Evolutionary conservation across 1,284 basidiomycete genomes (phyloP).

Genomic region (Leccinum pachyderme): DNA sequence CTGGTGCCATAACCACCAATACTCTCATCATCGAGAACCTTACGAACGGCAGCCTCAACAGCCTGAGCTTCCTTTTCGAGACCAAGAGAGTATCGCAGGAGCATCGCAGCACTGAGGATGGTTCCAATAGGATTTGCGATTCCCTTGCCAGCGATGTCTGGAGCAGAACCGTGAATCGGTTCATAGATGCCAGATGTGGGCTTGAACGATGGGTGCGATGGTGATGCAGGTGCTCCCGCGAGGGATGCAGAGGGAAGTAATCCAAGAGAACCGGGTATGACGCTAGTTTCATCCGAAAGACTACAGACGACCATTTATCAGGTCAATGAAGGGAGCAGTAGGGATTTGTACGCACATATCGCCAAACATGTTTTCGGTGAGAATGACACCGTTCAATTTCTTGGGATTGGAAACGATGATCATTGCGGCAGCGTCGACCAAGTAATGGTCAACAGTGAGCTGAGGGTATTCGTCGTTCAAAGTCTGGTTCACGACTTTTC

Average conservation of each 20-base stretch:
- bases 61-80: conserved; percentile 79
- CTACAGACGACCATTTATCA: conserved; percentile 42
- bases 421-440: conserved; percentile 98
- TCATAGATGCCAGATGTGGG: conserved; percentile 89
- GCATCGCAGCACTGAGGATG: conserved; percentile 94
- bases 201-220: conserved; percentile 65
- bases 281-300: conserved; percentile 93
- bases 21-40: conserved; percentile 76
- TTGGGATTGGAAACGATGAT: conserved; percentile 89
- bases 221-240: conserved; percentile 83
- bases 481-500: conserved; percentile 86
- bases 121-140: conserved; percentile 98
- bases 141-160: conserved; percentile 93
- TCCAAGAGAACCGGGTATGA: conserved; percentile 97
- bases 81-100: conserved; percentile 92
- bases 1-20: conserved; percentile 78
- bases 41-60: conserved; percentile 87
- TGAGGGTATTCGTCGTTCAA: conserved; percentile 85
- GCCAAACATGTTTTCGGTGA: conserved; percentile 95
- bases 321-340: not conserved
- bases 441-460: conserved; percentile 81
- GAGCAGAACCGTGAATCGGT: conserved; percentile 94
- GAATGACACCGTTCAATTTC: conserved; percentile 93
- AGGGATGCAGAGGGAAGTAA: conserved; percentile 95
- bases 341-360: conserved; percentile 72